Percentiles rank a stretch among this genome's conserved stretches.
Conservation (phyloP, 2,329 filamentous ascomycete genomes). For the Cladosporium colombiae region DNA sequence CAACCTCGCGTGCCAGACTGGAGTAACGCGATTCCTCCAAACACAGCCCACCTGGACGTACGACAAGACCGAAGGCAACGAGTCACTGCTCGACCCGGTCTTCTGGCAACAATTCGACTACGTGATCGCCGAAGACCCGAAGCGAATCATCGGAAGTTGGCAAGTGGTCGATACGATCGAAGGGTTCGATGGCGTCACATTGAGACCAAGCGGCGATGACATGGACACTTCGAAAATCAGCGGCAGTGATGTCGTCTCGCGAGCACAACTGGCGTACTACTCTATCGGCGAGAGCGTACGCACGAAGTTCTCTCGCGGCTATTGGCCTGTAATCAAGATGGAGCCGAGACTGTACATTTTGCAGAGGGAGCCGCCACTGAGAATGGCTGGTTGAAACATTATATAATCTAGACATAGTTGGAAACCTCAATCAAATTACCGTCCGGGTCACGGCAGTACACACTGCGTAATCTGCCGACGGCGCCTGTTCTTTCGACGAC, state of each 20-base stretch:
- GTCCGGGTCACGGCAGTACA: slow-evolving; percentile 64
- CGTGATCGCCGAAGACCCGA: slow-evolving; percentile 55
- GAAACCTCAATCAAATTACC: slow-evolving; percentile 59
- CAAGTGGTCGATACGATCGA: slow-evolving; percentile 51
- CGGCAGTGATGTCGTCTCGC: slow-evolving; percentile 9
- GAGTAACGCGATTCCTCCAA: slow-evolving; percentile 62
- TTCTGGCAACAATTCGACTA: slow-evolving; percentile 65
- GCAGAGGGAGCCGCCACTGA: slow-evolving; percentile 34
- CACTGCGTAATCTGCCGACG: slow-evolving; percentile 54
- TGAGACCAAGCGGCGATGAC: slow-evolving; percentile 44
- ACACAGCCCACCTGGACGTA: slow-evolving; percentile 52
- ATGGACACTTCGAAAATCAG: slow-evolving; percentile 19
- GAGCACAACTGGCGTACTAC: slow-evolving; percentile 21
- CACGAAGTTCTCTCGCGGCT: slow-evolving; percentile 47
- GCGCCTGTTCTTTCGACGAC: slow-evolving; percentile 60
- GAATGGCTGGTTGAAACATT: not conserved
- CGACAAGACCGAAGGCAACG: slow-evolving; percentile 59
- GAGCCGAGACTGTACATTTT: slow-evolving; percentile 57
- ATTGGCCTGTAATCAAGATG: slow-evolving; percentile 58
- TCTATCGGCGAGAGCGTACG: slow-evolving; percentile 22
- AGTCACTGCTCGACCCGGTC: slow-evolving; percentile 46
- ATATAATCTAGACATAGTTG: slow-evolving; percentile 31
- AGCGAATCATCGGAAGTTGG: slow-evolving; percentile 54
- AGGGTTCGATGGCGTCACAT: slow-evolving; percentile 52
- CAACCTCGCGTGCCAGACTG: slow-evolving; percentile 64